These are phyloP conservation scores for Globisporangium barbulae DNA, from an alignment of 352 stramenopile species.

Conservation along the genomic window DNA sequence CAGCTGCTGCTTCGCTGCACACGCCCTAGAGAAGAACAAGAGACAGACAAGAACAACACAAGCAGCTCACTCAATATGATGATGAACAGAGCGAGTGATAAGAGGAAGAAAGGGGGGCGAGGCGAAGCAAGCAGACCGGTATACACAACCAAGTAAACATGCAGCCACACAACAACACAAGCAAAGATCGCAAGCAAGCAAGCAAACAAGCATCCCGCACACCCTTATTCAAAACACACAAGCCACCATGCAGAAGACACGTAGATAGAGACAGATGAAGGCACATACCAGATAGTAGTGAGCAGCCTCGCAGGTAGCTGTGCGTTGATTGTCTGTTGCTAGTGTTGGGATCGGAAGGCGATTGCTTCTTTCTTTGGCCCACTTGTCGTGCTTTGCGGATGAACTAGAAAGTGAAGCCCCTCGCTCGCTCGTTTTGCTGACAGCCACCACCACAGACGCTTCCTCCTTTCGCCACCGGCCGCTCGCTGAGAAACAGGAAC, in stretches of 20 bases:
- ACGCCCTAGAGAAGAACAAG: slow-evolving; percentile 3
- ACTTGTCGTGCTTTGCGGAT: neutral
- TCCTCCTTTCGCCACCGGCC: neutral
- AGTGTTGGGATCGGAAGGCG: neutral
- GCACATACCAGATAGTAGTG: neutral
- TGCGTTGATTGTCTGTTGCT: too few species aligned
- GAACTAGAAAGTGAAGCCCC: neutral
- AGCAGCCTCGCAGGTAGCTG: neutral
- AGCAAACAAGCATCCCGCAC: neutral
- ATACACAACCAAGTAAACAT: neutral
- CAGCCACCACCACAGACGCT: neutral
- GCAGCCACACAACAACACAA: neutral
- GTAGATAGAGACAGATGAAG: too few species aligned
- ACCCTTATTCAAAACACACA: neutral
- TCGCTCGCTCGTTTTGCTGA: slow-evolving; percentile 5
- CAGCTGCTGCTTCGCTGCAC: neutral
- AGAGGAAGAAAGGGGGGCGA: neutral
- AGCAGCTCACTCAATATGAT: slow-evolving; percentile 5
- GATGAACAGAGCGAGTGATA: neutral
- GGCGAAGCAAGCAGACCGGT: neutral
- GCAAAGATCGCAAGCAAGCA: neutral
- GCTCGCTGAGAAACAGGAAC: neutral
- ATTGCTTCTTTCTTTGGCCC: neutral
- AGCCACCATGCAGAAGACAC: neutral
- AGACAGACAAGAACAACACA: slow-evolving; percentile 5